These are phyloP conservation scores for Dioscorea dumetorum DNA, from an alignment of 106 monocot species.

Conservation along the genomic window DNA sequence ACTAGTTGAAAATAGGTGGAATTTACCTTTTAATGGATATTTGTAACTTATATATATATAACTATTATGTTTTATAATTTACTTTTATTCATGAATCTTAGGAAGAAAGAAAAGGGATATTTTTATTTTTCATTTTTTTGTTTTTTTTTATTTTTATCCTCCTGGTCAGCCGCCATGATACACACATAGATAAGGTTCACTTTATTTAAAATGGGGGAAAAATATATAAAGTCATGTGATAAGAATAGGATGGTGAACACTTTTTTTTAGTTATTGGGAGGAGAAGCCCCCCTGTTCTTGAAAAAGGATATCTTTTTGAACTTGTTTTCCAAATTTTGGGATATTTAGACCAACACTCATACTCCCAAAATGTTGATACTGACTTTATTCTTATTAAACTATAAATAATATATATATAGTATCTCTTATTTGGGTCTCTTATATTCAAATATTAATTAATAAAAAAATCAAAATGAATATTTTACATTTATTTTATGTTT, in stretches of 20 bases:
- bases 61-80: neutral
- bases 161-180: neutral
- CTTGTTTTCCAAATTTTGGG: neutral
- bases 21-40: no score
- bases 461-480: no score
- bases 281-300: neutral
- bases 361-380: neutral
- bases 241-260: neutral
- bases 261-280: neutral
- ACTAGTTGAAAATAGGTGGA: no score
- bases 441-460: no score
- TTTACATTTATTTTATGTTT: no score
- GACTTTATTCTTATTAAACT: no score
- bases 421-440: no score
- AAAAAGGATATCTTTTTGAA: neutral
- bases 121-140: no score
- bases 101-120: neutral
- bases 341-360: neutral
- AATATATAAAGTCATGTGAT: neutral
- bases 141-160: no score
- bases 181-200: neutral
- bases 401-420: no score
- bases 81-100: neutral
- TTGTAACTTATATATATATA: no score
- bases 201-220: neutral